Evolutionary conservation across 306 rosid genomes (phyloP), one percentile per base, ranked within the genome.

Genomic region (Lablab purpureus): DNA sequence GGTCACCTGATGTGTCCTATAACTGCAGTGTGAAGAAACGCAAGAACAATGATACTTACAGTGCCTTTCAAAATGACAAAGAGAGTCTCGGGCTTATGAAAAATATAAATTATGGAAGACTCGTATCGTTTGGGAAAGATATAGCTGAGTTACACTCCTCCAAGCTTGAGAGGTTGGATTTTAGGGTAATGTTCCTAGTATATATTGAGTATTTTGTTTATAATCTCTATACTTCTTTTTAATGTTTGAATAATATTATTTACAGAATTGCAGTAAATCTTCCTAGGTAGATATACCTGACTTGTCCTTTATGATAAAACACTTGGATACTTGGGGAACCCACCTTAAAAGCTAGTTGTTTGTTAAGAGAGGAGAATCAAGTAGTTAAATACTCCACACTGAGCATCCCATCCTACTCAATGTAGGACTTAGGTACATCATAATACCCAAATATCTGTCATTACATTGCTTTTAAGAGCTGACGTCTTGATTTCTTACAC

Each of bases 111-210:
- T 92, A 87, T 80, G 97, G 97, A 83, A 90, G 94, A 78, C 81
- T 92, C 32, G 69, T 92, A 84, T 90, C 97, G 25, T 90, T 92
- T 80, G 93, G 97, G 79, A 92, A 88, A 82, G 89, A 88, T 59
- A 58, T 69, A 19, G 90, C 91, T 4, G 86, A 81, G 79, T 74
- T 75, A 23, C 90, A 85, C 81, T 88, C 97, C 74, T 85, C 93
- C 30, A 79, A 84, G 84, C 60, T 90, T 83, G 89, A 92, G 87
- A 88, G 83, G 82, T 81, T 90, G 34, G 91, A 92, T 77, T 92
- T 90, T 74, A 87, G 89, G 94, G 97, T 92, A 88, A 72, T 72
- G 62, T 62, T 83, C 85, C 41, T 32, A 43, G 51, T 73, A 71
- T 81, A 50, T 58, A 64, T 49, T 75, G 54, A 32, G 37, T 22